Conservation (phyloP, 192 early-diverging fungal genomes). For the Rhizophagus sp. region DNA sequence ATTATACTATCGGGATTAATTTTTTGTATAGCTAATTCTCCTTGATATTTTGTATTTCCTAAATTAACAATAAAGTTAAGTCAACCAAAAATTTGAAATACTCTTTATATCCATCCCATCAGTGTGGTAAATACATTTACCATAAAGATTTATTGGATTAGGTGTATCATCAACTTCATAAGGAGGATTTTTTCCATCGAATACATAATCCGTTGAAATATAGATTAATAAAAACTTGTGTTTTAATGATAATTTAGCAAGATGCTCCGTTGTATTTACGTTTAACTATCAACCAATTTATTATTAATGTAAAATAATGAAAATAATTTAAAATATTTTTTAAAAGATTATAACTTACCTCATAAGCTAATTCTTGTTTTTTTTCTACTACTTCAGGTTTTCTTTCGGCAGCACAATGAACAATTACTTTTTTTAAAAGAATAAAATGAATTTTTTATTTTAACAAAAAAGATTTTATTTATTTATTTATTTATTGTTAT, state of each 20-base stretch:
- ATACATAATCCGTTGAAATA: constrained; percentile 92
- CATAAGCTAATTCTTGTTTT: constrained; percentile 55
- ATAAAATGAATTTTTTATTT: too few species aligned
- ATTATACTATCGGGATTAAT: constrained; percentile 62
- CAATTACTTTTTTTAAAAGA: constrained; percentile 45
- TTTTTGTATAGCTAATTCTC: constrained; percentile 64
- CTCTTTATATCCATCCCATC: background rate
- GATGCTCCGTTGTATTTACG: constrained; percentile 55
- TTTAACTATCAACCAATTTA: constrained; percentile 56
- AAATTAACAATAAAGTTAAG: background rate
- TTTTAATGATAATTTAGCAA: constrained; percentile 55
- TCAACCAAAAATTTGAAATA: background rate
- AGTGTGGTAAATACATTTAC: constrained; percentile 30
- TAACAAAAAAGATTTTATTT: too few species aligned
- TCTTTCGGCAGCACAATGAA: constrained; percentile 86
- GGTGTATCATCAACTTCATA: constrained; percentile 69
- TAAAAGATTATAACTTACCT: constrained; percentile 41
- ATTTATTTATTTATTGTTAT: too few species aligned
- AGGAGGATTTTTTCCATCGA: constrained; percentile 82
- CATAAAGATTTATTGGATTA: constrained; percentile 85
- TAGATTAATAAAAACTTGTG: constrained; percentile 69
- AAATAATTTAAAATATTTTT: background rate
- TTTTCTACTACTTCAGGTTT: constrained; percentile 79
- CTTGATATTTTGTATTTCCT: constrained; percentile 73
- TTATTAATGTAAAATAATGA: background rate